phyloP scores from a whole-genome alignment of 768 basidiomycete genomes.

The Ramaria sp. region DNA sequence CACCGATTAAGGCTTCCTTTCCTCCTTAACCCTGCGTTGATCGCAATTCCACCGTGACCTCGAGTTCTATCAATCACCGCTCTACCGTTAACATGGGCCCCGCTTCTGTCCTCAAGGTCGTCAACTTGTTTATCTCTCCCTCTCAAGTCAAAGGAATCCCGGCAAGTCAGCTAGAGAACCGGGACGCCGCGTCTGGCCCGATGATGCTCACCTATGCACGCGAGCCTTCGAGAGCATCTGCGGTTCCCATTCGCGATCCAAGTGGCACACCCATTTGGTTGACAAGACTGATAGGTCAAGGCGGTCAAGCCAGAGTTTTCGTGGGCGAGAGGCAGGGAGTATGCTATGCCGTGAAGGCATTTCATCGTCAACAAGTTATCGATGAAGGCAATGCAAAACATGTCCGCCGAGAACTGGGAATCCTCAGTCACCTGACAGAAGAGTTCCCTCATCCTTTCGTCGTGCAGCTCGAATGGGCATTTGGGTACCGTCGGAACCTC shows the following conservation, averaged over 20 bases:
- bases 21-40: neutral
- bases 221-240: neutral
- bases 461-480: neutral
- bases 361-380: neutral
- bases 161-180: neutral
- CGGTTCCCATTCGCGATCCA: neutral
- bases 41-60: neutral
- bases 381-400: neutral
- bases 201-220: neutral
- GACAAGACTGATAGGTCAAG: neutral
- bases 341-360: neutral
- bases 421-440: neutral
- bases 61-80: no score
- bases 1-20: neutral
- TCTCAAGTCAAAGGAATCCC: neutral
- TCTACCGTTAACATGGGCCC: neutral
- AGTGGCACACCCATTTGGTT: neutral
- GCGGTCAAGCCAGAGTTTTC: neutral
- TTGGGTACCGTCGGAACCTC: neutral
- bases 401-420: neutral
- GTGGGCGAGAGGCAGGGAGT: neutral
- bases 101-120: neutral
- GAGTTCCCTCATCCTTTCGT: neutral
- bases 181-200: neutral
- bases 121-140: neutral